phyloP scores from a whole-genome alignment of 495 filamentous ascomycete species.

The Podospora pseudopauciseta region DNA sequence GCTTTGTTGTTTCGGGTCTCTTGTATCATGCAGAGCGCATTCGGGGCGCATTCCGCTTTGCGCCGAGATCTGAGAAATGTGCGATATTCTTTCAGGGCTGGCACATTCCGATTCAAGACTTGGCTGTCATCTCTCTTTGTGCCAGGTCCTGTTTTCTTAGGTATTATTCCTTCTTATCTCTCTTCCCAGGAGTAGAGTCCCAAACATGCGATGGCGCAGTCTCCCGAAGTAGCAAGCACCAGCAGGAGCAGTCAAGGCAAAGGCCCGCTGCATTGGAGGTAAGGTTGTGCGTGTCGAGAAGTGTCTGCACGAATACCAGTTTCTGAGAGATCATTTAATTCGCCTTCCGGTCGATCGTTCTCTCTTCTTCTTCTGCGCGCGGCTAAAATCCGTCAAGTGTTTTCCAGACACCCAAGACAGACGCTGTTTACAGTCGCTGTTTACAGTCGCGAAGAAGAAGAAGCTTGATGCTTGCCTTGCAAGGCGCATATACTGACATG shows the following conservation, averaged over 20 bases:
- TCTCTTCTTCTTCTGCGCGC: neutral
- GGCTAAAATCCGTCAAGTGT: neutral
- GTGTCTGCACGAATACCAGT: neutral
- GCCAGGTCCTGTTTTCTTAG: neutral
- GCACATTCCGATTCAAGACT: neutral
- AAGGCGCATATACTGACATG: neutral
- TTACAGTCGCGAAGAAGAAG: neutral
- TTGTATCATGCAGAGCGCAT: neutral
- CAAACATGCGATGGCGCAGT: neutral
- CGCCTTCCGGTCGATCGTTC: neutral
- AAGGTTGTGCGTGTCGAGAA: neutral
- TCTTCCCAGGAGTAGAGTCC: neutral
- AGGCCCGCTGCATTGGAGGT: neutral
- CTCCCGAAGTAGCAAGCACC: neutral
- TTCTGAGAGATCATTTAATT: neutral
- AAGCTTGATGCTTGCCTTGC: neutral
- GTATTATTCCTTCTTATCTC: neutral
- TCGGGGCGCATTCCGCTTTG: conserved; percentile 1
- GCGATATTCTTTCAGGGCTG: neutral
- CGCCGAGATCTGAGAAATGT: conserved; percentile 1
- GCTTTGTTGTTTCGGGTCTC: conserved; percentile 3
- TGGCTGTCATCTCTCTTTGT: neutral
- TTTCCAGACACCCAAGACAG: neutral
- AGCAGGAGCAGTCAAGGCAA: neutral
- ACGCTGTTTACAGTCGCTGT: neutral